Base-by-base conservation (phyloP, 176 grass and related monocot species). In the Rhynchospora tenuis region DNA sequence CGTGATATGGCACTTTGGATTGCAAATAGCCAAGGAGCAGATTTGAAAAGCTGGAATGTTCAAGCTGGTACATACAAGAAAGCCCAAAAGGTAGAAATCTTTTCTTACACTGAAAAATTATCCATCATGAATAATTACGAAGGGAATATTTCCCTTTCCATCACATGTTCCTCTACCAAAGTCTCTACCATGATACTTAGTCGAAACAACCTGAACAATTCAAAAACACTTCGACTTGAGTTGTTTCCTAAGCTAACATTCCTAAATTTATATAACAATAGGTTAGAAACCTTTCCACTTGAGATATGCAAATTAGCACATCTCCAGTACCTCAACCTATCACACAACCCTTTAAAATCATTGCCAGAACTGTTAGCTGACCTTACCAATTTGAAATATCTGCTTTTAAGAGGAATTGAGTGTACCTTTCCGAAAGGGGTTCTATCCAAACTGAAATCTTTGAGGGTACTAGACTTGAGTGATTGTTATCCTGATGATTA, bases 1-100 rank as follows among this genome's bases (percentile, higher is more conserved):
- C 86, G 88, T 78, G 87, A 91, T 78, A 87, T 87, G 27, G 91
- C 86, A 64, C 52, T 91, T 55, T 76, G 79, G 78, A 62, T 90
- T 17, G 63, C 76, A 1, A 73, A 82, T 0, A 72, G 42, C n/a
- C n/a, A 19, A 23, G 73, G 45, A 7, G 19, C 22, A 22, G 46
- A 48, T 0, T 81, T 48, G 9, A 82, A 47, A 22, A 86, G 86
- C 74, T 97, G 91, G 90, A 61, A 92, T 52, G 91, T 94, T 31
- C 74, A 89, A 13, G 23, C 61, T 0, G 24, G 24, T 13, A 27
- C 22, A 12, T 31, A 64, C 14, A 28, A 64, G 10, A 4, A 27
- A 38, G 3, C 3, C 8, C 62, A 31, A 29, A 1, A 0, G 26
- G 5, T 31, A 31, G 3, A 31, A 12, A 26, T 64, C 28, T 11